Evolutionary conservation across 176 grass and related monocot genomes (phyloP), one percentile per base, ranked within the genome.

Genomic region (Lolium perenne): DNA sequence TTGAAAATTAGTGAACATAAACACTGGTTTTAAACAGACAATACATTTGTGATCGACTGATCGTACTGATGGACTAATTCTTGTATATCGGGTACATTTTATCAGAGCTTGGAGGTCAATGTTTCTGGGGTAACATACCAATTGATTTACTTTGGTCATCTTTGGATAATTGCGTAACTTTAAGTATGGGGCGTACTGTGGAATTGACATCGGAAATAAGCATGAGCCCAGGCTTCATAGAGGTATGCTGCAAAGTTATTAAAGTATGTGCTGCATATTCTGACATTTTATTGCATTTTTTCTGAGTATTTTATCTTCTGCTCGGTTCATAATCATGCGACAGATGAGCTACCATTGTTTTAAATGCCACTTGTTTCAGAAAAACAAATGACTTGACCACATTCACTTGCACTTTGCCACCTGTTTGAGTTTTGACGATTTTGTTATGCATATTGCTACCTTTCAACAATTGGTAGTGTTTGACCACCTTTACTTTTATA

Each of bases 121-220:
- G 92, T 83, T 90, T 82, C 43, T 98, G 93, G 87, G 95, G 95
- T 53, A 93, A 91, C 67, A 92, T 98, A 89, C 93, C 91, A 20
- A 84, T 94, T 83, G 81, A 75, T 89, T 92, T 83, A 71, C 80
- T 98, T 82, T 71, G 63, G 83, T 94, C 90, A 77, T 94, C 89
- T 65, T 73, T 98, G 84, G 87, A 92, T 75, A 86, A 91, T 67
- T 94, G 88, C 7, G 74, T 86, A 48, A 74, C 88, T 54, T 87
- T 98, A 84, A 92, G 91, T 71, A 91, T 95, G 85, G 95, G 91
- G 4, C 86, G 58, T 67, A 82, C 51, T 82, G 84, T 87, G 38
- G 81, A 94, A 79, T 92, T 95, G 80, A 54, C 71, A 81, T 87
- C 88, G 64, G 53, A 91, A 83, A 76, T 94, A 79, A 80, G 23